phyloP scores from a whole-genome alignment of 1,139 yeast species.

The Yamadazyma blattariae region DNA sequence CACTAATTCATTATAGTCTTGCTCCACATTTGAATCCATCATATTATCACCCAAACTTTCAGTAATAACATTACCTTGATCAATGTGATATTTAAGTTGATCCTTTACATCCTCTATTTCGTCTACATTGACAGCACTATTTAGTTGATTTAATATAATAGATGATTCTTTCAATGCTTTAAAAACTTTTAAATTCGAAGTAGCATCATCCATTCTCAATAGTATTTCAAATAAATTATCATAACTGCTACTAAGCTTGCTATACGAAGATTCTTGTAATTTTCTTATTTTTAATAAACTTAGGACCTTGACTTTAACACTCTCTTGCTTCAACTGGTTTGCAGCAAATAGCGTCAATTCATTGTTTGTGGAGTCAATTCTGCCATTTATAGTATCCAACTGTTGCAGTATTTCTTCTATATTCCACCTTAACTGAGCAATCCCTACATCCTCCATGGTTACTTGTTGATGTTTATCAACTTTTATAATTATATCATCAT shows the following conservation, averaged over 20 bases:
- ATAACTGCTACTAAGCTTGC: constrained; percentile 26
- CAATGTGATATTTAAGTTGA: constrained; percentile 41
- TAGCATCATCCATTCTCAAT: constrained; percentile 47
- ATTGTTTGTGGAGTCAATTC: constrained; percentile 20
- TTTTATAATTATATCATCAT: constrained; percentile 21
- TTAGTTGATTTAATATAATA: constrained; percentile 32
- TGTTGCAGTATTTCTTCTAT: constrained; percentile 20
- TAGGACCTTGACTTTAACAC: constrained; percentile 10
- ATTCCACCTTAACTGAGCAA: constrained; percentile 23
- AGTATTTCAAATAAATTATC: constrained; percentile 37
- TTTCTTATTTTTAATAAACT: constrained; percentile 9
- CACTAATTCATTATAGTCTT: constrained; percentile 22
- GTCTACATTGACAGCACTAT: constrained; percentile 23
- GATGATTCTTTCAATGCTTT: constrained; percentile 20
- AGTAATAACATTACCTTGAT: constrained; percentile 29
- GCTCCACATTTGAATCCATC: constrained; percentile 23
- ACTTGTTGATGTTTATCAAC: constrained; percentile 17
- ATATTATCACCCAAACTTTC: too few relatives aligned
- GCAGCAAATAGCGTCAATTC: constrained; percentile 13
- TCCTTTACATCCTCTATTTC: constrained; percentile 34
- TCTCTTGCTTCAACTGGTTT: constrained; percentile 12
- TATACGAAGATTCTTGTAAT: constrained; percentile 22
- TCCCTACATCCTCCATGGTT: constrained; percentile 29
- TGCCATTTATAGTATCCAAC: constrained; percentile 18
- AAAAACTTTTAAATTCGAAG: constrained; percentile 37